Base-by-base conservation (phyloP, 2,329 filamentous ascomycete species). In the Zymoseptoria brevis region DNA sequence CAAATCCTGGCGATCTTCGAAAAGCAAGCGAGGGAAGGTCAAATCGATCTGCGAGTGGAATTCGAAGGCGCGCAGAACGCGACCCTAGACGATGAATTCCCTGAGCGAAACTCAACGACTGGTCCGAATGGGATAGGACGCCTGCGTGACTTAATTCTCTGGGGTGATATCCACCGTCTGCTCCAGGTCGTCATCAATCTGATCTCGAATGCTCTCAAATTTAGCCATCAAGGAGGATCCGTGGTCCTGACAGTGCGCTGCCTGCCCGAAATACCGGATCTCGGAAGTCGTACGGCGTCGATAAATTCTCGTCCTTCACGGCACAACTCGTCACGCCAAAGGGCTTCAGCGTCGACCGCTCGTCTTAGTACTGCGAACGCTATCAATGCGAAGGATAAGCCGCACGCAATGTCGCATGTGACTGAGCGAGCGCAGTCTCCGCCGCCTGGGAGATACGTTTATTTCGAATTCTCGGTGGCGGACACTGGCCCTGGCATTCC, bases 401-500 rank as follows among this genome's bases (percentile, higher is more conserved):
- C 22, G 26, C 49, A 22, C 30, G 35, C 41, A 9, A 41, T 19
- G 58, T 16, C 16, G 35, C 35, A 45, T 16, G 35, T 53, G 21
- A 53, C 51, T n/a, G 51, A 29, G 8, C 13, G 41, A 24, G 53
- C 52, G 41, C 30, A 53, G 61, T 74, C 72, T 6, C 74, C 75
- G 11, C 75, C 75, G 13, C 87, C 87, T 1, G 83, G 88, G 8
- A 86, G 82, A 69, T 81, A 83, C 16, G 83, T 89, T 55, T 71
- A 85, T 6, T 96, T 96, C 66, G 88, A 95, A 69, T 95, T 96
- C 61, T 88, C 95, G 70, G 90, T 96, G 1, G 82, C 90, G 70
- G 92, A 96, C 66, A 93, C 87, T 0, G 92, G 92, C 0, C 90
- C 90, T 0, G 92, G 92, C 26, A 96, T 96, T 59, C 84, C 90